Base-by-base conservation (phyloP, 371 early-diverging fungal genomes). In the Encephalitozoon hellem region DNA sequence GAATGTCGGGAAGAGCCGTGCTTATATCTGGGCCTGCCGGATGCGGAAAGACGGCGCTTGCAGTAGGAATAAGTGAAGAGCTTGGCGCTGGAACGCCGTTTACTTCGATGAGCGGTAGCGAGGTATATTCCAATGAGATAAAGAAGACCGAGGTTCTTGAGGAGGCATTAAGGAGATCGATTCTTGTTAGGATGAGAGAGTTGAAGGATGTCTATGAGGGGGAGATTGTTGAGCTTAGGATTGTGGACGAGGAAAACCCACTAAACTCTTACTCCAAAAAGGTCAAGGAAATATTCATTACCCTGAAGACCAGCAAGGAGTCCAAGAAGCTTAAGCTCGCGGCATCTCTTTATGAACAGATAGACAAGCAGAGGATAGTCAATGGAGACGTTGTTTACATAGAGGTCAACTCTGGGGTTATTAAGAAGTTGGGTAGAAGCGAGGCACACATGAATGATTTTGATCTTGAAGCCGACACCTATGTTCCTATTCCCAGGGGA, bases 351-450 rank as follows among this genome's bases (percentile, higher is more conserved):
- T 34, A 67, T n/a, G 52, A 78, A 32, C 75, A 74, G 18, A 72
- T 84, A 43, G 41, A 51, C 4, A 72, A 70, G 21, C 77, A 82
- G 32, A 69, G 65, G 34, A 73, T 82, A 8, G 52, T 30, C 34
- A 64, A 30, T 6, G 85, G 85, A 6, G 85, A 84, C 67, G 74
- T 83, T 25, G 72, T 84, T 9, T 81, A 83, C 69, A 67, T 80
- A 34, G 85, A 84, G 45, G 66, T 77, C 55, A 65, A 54, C 0
- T 30, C 71, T 12, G 78, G 78, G 11, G 69, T 83, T 5, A 73
- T 84, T n/a, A 84, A 80, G 70, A 77, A 74, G 52, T 34, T 83
- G 25, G 85, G 85, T 38, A 43, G 82, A 55, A 72, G 80, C 43
- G 85, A 84, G 39, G 72, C 71, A 21, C 69, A 73, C 28, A 51